Evolutionary conservation across 2,329 filamentous ascomycete species (phyloP).

Genomic region (Myotisia sp.): DNA sequence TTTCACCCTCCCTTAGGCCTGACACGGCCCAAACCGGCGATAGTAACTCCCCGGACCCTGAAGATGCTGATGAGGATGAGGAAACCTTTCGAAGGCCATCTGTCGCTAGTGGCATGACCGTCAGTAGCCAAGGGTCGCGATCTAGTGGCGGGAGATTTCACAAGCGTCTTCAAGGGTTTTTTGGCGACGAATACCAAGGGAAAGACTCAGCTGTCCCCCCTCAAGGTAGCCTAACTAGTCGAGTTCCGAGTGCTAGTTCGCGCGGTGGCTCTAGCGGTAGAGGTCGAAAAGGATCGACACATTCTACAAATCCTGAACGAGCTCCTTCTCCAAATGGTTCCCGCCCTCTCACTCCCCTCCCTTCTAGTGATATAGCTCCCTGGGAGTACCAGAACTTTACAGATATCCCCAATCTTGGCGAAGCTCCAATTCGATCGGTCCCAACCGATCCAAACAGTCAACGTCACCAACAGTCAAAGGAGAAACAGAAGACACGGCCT

Average conservation of each 20-base stretch:
- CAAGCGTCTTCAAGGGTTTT: slow-evolving; percentile 75
- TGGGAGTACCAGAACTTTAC: slow-evolving; percentile 85
- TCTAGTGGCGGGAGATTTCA: slow-evolving; percentile 48
- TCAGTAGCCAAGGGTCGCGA: slow-evolving; percentile 60
- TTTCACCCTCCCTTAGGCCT: slow-evolving; percentile 52
- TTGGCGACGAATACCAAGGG: slow-evolving; percentile 53
- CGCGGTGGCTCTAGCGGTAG: slow-evolving; percentile 33
- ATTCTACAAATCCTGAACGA: slow-evolving; percentile 44
- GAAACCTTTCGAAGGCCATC: slow-evolving; percentile 66
- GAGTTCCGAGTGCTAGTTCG: slow-evolving; percentile 5
- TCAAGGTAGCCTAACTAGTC: slow-evolving; percentile 6
- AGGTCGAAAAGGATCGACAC: slow-evolving; percentile 71
- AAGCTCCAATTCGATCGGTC: slow-evolving; percentile 59
- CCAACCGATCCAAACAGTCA: slow-evolving; percentile 56
- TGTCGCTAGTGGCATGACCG: slow-evolving; percentile 64
- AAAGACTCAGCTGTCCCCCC: slow-evolving; percentile 4
- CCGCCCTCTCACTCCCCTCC: slow-evolving; percentile 69
- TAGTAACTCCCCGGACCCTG: slow-evolving; percentile 7
- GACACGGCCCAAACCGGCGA: slow-evolving; percentile 25
- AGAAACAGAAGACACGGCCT: slow-evolving; percentile 24
- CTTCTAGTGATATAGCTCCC: slow-evolving; percentile 88
- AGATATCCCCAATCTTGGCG: slow-evolving; percentile 64
- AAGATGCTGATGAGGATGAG: slow-evolving; percentile 29
- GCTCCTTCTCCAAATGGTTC: slow-evolving; percentile 61
- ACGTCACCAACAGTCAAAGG: slow-evolving; percentile 24